Evolutionary conservation across 2,329 filamentous ascomycete genomes (phyloP).

Genomic region (Monilinia aucupariae): DNA sequence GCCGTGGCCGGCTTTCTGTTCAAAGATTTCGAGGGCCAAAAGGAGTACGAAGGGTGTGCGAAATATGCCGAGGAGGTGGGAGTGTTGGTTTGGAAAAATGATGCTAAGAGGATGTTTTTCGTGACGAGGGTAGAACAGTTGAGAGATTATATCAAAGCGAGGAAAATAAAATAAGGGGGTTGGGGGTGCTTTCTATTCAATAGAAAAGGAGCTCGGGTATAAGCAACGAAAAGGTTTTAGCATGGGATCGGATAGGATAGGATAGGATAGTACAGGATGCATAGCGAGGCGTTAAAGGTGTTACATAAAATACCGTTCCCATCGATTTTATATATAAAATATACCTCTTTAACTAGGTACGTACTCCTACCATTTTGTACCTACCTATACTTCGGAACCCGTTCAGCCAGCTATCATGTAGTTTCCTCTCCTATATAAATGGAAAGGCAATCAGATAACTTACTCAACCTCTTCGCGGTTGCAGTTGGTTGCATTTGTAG

Average conservation of each 20-base stretch:
- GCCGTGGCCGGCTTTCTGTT: slow-evolving; percentile 80
- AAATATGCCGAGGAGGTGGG: slow-evolving; percentile 86
- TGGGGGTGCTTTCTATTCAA: too few relatives aligned
- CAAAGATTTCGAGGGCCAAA: slow-evolving; percentile 71
- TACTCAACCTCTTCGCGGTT: too few relatives aligned
- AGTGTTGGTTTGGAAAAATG: slow-evolving; percentile 81
- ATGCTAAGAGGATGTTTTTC: slow-evolving; percentile 79
- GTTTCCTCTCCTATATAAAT: too few relatives aligned
- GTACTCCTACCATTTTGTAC: too few relatives aligned
- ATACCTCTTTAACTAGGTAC: too few relatives aligned
- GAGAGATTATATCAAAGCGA: slow-evolving; percentile 67
- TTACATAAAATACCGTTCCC: neutral
- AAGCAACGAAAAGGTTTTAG: neutral
- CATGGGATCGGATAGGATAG: neutral
- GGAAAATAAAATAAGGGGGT: slow-evolving; percentile 43
- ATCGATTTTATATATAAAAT: too few relatives aligned
- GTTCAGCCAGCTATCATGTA: too few relatives aligned
- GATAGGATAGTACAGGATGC: neutral
- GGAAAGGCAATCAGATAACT: too few relatives aligned
- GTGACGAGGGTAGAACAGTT: slow-evolving; percentile 89
- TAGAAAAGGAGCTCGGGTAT: too few relatives aligned
- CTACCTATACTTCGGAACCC: too few relatives aligned
- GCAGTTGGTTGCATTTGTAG: too few relatives aligned
- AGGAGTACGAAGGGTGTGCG: slow-evolving; percentile 65
- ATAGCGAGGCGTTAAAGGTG: slow-evolving; percentile 11